Percentiles rank a stretch among this genome's conserved stretches.
Evolutionary conservation across 2,329 filamentous ascomycete genomes (phyloP).

Genomic region (Cadophora luteo-olivacea): DNA sequence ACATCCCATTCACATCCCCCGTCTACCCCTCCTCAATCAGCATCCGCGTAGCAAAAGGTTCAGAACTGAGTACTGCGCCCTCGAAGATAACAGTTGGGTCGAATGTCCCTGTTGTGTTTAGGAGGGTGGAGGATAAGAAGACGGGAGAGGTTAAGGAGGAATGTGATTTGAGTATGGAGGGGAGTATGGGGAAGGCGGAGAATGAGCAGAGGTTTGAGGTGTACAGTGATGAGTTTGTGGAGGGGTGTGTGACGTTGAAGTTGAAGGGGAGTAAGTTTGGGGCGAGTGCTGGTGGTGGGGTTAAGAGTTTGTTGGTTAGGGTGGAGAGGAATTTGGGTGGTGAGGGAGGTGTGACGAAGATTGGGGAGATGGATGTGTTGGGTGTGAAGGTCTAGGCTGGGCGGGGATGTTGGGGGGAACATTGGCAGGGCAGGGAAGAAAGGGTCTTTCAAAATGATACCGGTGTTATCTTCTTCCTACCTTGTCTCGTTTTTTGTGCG

Average conservation of each 20-base stretch:
- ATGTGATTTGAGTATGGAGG: slow-evolving; percentile 39
- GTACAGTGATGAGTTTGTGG: slow-evolving; percentile 41
- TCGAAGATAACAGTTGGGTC: slow-evolving; percentile 39
- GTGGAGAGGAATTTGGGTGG: slow-evolving; percentile 43
- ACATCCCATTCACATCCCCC: slow-evolving; percentile 37
- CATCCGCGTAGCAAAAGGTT: slow-evolving; percentile 36
- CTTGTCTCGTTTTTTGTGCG: too few species aligned
- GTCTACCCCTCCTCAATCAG: slow-evolving; percentile 36
- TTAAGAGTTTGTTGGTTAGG: slow-evolving; percentile 41
- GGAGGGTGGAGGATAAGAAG: slow-evolving; percentile 25
- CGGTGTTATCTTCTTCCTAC: neutral
- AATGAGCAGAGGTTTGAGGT: slow-evolving; percentile 41
- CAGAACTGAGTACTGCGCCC: slow-evolving; percentile 30
- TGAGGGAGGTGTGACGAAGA: slow-evolving; percentile 35
- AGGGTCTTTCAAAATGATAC: neutral
- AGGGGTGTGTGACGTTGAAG: slow-evolving; percentile 39
- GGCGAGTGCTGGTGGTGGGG: slow-evolving; percentile 24
- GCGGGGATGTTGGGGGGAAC: neutral
- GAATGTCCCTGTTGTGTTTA: slow-evolving; percentile 36
- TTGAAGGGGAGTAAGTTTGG: slow-evolving; percentile 43
- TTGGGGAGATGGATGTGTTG: slow-evolving; percentile 39
- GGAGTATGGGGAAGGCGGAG: slow-evolving; percentile 37
- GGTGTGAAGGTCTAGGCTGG: slow-evolving; percentile 32
- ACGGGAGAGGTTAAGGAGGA: slow-evolving; percentile 34
- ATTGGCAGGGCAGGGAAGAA: too few species aligned